Evolutionary conservation across 352 stramenopile genomes (phyloP).

Genomic region (Pythium coloratum): DNA sequence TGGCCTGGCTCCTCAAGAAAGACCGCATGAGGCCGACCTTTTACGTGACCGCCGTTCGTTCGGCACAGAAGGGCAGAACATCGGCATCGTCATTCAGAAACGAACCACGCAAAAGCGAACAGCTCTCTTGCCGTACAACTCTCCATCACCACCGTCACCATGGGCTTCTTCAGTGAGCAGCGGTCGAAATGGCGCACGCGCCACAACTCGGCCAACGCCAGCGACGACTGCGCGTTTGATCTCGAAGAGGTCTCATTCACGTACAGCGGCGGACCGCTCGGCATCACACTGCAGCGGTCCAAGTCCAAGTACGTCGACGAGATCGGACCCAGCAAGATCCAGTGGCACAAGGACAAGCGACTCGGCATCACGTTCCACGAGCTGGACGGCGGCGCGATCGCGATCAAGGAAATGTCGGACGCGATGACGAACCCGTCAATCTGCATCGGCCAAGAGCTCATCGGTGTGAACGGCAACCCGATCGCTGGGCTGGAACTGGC

Average conservation of each 20-base stretch:
- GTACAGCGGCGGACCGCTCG: constrained; percentile 39
- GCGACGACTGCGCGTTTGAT: neutral
- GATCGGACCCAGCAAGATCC: constrained; percentile 32
- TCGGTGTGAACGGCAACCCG: constrained; percentile 38
- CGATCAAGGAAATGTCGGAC: constrained; percentile 40
- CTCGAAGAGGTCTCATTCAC: constrained; percentile 15
- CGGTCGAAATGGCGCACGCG: constrained; percentile 32
- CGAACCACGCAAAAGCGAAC: neutral
- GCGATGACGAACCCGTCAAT: constrained; percentile 22
- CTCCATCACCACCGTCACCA: neutral
- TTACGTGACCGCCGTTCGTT: constrained; percentile 1
- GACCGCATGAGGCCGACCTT: neutral
- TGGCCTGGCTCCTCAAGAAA: neutral
- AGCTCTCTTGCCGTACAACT: neutral
- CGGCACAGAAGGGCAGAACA: neutral
- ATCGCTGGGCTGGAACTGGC: constrained; percentile 38
- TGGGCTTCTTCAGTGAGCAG: constrained; percentile 30
- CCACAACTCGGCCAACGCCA: constrained; percentile 15
- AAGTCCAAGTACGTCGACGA: constrained; percentile 36
- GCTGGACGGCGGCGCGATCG: constrained; percentile 34
- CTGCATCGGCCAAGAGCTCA: constrained; percentile 43
- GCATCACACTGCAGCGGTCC: constrained; percentile 44
- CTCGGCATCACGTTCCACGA: constrained; percentile 56
- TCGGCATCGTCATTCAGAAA: neutral
- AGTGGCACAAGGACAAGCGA: constrained; percentile 45